A percentile compares a stretch with the other conserved stretches of the same genome.
Conservation (phyloP, 1,284 basidiomycete species). For the Mycena sp. region DNA sequence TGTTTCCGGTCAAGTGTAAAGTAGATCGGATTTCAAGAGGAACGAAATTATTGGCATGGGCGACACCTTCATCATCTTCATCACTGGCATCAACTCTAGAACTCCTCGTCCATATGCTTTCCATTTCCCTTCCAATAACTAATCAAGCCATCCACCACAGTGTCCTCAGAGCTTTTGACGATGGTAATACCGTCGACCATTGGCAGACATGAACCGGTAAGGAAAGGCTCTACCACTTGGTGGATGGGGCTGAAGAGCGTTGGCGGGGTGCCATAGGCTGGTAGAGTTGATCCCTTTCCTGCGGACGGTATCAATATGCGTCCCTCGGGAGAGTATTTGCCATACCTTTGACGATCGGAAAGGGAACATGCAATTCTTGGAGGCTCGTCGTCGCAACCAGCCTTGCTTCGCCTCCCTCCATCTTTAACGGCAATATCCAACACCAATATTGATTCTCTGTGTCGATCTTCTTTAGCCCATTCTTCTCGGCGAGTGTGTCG, state of each 20-base stretch:
- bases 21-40: no score
- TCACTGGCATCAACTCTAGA: no score
- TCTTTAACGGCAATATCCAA: constrained; percentile 7
- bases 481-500: not conserved
- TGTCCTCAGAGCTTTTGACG: constrained; percentile 5
- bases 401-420: constrained; percentile 3
- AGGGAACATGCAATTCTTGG: constrained; percentile 3
- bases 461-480: not conserved
- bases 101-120: constrained; percentile 16
- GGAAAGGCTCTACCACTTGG: constrained; percentile 10
- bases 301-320: not conserved
- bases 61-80: no score
- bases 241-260: constrained; percentile 10
- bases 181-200: constrained; percentile 5
- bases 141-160: constrained; percentile 7
- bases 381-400: constrained; percentile 13
- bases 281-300: constrained; percentile 20
- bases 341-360: constrained; percentile 6
- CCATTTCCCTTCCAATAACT: constrained; percentile 22
- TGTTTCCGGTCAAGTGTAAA: no score
- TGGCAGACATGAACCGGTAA: constrained; percentile 1
- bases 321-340: no score
- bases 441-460: constrained; percentile 10
- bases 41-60: no score
- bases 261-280: constrained; percentile 14